Conservation (phyloP, 495 filamentous ascomycete genomes). For the Neurospora tetrasperma region DNA sequence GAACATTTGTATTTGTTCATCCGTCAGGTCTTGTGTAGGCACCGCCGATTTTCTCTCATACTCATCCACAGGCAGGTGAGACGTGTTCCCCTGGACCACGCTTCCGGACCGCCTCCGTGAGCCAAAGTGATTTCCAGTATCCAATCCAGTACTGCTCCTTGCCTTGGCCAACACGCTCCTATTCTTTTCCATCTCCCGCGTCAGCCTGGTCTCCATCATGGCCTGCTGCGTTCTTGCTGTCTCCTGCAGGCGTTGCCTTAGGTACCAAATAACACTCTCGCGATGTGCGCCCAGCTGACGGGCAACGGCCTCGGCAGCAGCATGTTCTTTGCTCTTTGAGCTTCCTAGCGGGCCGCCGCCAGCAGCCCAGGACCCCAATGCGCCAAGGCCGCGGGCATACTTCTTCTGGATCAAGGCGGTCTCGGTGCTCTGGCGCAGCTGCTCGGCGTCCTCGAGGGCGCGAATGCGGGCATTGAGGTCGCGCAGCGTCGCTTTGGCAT, state of each 20-base stretch:
- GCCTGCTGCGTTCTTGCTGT: constrained; percentile 64
- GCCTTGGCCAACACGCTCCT: constrained; percentile 75
- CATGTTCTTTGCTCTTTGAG: constrained; percentile 49
- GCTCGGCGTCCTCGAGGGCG: constrained; percentile 69
- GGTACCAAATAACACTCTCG: constrained; percentile 74
- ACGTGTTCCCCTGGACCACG: neutral
- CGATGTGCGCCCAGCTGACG: constrained; percentile 51
- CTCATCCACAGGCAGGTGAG: constrained; percentile 29
- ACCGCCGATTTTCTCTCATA: constrained; percentile 16
- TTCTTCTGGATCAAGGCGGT: constrained; percentile 55
- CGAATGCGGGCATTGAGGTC: constrained; percentile 69
- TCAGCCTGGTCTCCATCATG: constrained; percentile 86
- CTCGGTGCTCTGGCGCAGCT: constrained; percentile 66
- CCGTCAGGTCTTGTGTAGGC: constrained; percentile 54
- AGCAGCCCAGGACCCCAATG: constrained; percentile 64
- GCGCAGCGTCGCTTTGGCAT: constrained; percentile 70
- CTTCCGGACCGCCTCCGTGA: constrained; percentile 1
- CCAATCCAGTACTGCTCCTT: constrained; percentile 13
- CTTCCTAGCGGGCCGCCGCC: constrained; percentile 31
- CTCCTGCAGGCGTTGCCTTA: constrained; percentile 63
- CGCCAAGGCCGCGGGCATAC: constrained; percentile 48
- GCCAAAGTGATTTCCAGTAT: neutral
- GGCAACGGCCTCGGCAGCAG: constrained; percentile 55
- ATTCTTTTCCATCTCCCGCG: constrained; percentile 77
- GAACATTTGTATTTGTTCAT: constrained; percentile 85